A percentile compares a stretch with the other conserved stretches of the same genome.
Conservation (phyloP, 495 filamentous ascomycete genomes). For the Aspergillus baeticus region DNA sequence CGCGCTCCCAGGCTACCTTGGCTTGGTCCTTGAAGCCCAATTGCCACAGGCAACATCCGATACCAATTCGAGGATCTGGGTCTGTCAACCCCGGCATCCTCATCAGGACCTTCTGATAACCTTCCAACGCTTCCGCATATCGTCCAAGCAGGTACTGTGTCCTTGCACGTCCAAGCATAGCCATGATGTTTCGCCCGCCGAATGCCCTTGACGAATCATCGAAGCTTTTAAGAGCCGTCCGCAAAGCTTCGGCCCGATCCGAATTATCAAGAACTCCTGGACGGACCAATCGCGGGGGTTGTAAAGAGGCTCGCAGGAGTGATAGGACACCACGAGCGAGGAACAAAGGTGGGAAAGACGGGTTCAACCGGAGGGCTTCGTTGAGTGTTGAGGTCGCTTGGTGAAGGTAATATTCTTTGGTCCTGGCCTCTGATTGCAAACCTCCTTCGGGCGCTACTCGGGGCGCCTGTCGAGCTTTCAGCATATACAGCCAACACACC, state of each 20-base stretch:
- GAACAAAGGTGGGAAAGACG: conserved; percentile 81
- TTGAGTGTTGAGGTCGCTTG: conserved; percentile 88
- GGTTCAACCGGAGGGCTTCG: conserved; percentile 91
- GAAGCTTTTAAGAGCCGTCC: conserved; percentile 83
- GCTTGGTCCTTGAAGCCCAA: conserved; percentile 92
- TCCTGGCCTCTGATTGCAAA: conserved; percentile 68
- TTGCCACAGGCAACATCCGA: conserved; percentile 95
- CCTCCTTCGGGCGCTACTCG: conserved; percentile 65
- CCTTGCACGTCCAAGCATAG: conserved; percentile 79
- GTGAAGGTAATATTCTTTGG: conserved; percentile 90
- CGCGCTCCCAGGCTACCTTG: conserved; percentile 82
- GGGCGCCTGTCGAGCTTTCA: conserved; percentile 90
- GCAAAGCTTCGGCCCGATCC: conserved; percentile 76
- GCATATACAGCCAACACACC: conserved; percentile 88
- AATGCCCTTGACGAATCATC: conserved; percentile 88
- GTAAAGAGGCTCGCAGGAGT: conserved; percentile 82
- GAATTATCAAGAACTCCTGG: conserved; percentile 63
- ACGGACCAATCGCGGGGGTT: conserved; percentile 63
- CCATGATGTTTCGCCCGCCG: conserved; percentile 82
- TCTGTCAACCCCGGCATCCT: conserved; percentile 88
- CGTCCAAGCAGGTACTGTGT: conserved; percentile 80
- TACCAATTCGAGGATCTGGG: conserved; percentile 90
- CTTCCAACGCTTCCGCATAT: conserved; percentile 75
- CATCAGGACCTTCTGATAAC: conserved; percentile 81
- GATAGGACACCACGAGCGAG: conserved; percentile 89